Evolutionary conservation across 1,284 basidiomycete genomes (phyloP), one percentile per base, ranked within the genome.

Genomic region (Megacollybia platyphylla): DNA sequence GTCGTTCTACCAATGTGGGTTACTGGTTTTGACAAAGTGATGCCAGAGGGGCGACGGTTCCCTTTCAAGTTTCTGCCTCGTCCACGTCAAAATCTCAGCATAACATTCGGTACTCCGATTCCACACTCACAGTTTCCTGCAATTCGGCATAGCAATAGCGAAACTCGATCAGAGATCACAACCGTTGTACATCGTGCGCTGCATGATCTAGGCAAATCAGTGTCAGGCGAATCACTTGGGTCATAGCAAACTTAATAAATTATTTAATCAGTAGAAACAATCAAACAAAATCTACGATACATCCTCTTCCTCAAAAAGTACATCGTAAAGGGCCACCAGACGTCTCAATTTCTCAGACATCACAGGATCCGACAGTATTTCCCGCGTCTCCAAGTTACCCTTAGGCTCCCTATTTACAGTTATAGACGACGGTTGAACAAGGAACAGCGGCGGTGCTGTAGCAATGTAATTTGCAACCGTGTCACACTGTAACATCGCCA

Each of bases 1-100:
- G 61, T 79, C n/a, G 78, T 97, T 44, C 81, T 97, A 44, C 94
- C 94, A 1, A 89, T 97, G 69, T 97, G 90, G 88, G 71, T 97
- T 15, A 81, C 83, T 4, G 90, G 91, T 15, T 94, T 94, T 50
- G 86, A 97, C 56, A 68, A 78, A 51, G 68, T 96, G 20, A 93
- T 96, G 90, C 85, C 87, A 32, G 89, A 90, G 60, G 73, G 78
- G 20, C 77, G 91, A 30, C 48, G 63, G 0, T 78, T 75, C 49
- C 87, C 86, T 7, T 73, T 67, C 61, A 86, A 85, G 48, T 85
- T 73, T 52, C 51, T 89, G 31, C 86, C 87, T 1, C 69, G 70
- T 13, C 59, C 70, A 5, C 76, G 79, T 34, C 68, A 71, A 8
- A 61, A 64, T 30, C 65, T 90, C n/a, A 72, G 71, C 50, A 67